These are phyloP conservation scores for Xylona heveae DNA, from an alignment of 495 filamentous ascomycete species.

Conservation along the genomic window DNA sequence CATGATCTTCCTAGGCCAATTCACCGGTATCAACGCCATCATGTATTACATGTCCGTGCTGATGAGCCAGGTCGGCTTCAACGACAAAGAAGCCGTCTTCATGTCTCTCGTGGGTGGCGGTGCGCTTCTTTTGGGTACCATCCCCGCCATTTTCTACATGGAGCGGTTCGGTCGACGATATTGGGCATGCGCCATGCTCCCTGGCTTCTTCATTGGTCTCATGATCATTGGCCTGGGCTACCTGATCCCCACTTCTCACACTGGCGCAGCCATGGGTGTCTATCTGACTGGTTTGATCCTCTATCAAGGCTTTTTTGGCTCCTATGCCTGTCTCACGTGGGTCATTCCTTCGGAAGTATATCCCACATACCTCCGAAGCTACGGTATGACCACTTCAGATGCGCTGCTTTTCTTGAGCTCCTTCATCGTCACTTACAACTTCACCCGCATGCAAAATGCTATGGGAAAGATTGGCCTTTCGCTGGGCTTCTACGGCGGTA, in stretches of 20 bases:
- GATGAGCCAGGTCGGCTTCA: conserved; percentile 34
- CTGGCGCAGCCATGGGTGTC: conserved; percentile 21
- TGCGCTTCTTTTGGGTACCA: conserved; percentile 30
- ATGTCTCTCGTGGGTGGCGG: conserved; percentile 43
- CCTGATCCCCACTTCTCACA: conserved; percentile 20
- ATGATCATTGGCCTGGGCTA: conserved; percentile 33
- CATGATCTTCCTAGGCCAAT: conserved; percentile 40
- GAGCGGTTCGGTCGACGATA: conserved; percentile 36
- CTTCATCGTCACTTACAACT: conserved; percentile 44
- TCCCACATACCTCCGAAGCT: conserved; percentile 35
- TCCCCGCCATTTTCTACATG: conserved; percentile 38
- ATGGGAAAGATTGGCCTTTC: conserved; percentile 34
- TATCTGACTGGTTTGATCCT: conserved; percentile 36
- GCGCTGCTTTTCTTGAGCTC: conserved; percentile 34
- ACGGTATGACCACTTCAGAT: conserved; percentile 36
- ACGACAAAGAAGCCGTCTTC: conserved; percentile 26
- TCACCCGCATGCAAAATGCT: conserved; percentile 31
- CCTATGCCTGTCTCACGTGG: conserved; percentile 40
- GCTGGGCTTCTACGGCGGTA: conserved; percentile 38
- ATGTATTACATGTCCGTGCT: conserved; percentile 42
- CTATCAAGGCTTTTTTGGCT: conserved; percentile 41
- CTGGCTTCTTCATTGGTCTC: conserved; percentile 37
- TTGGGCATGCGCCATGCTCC: conserved; percentile 39
- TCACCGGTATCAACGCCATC: conserved; percentile 38
- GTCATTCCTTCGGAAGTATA: conserved; percentile 37